Conservation (phyloP, 2,329 filamentous ascomycete genomes). For the Ophiobolus disseminans region DNA sequence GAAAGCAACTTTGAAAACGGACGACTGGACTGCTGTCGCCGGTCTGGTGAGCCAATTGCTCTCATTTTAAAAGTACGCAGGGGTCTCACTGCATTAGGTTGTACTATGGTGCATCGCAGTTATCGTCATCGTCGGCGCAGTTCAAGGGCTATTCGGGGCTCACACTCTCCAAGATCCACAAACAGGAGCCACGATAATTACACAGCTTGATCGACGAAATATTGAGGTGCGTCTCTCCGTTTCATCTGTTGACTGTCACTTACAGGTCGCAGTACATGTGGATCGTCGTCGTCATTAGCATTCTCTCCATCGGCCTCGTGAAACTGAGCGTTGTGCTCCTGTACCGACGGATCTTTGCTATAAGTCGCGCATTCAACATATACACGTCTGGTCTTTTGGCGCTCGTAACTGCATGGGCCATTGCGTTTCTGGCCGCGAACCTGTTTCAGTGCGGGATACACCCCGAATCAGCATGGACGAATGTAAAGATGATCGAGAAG, state of each 20-base stretch:
- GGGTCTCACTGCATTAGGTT: too few relatives aligned
- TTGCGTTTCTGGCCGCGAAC: slow-evolving; percentile 6
- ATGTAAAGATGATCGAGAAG: slow-evolving; percentile 1
- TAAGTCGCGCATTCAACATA: slow-evolving; percentile 10
- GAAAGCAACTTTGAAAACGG: slow-evolving; percentile 5
- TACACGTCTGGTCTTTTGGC: slow-evolving; percentile 3
- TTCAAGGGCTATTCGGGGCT: neutral
- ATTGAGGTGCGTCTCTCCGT: slow-evolving; percentile 3
- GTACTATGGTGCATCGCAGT: slow-evolving; percentile 6
- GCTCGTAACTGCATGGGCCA: slow-evolving; percentile 1
- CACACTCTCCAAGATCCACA: slow-evolving; percentile 6
- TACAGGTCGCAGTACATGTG: slow-evolving; percentile 6
- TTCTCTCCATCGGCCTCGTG: slow-evolving; percentile 7
- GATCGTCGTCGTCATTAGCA: slow-evolving; percentile 9
- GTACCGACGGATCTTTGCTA: slow-evolving; percentile 8
- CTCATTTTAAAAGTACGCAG: too few relatives aligned
- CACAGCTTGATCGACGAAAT: slow-evolving; percentile 6
- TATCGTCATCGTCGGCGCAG: slow-evolving; percentile 6
- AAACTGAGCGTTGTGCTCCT: slow-evolving; percentile 14
- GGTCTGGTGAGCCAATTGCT: slow-evolving; percentile 11
- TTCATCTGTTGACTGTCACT: neutral
- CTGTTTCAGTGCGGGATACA: slow-evolving; percentile 10
- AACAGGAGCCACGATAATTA: slow-evolving; percentile 1
- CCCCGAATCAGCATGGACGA: slow-evolving; percentile 8
- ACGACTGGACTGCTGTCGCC: slow-evolving; percentile 9